Conservation (phyloP, 2,329 filamentous ascomycete species). For the Torrubiella hemipterigena region DNA sequence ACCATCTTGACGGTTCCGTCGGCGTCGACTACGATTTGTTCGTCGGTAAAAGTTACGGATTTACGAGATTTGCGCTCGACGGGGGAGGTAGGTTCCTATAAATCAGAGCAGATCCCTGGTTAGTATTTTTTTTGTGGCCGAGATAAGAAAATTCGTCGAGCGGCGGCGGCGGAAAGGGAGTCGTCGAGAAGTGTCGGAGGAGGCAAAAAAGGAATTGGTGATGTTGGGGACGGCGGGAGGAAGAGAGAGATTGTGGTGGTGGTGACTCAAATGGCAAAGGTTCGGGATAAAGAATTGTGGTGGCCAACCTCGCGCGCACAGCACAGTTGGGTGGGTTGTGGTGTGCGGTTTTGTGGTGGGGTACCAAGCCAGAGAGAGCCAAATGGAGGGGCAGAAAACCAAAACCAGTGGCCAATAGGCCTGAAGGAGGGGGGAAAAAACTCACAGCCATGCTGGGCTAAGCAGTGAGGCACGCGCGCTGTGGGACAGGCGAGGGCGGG, state of each 20-base stretch:
- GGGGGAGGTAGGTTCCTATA: slow-evolving; percentile 10
- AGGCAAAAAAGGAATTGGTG: neutral
- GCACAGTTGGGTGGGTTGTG: no score
- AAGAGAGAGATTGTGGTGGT: neutral
- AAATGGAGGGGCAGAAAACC: no score
- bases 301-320: no score
- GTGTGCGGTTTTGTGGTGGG: no score
- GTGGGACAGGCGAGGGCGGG: no score
- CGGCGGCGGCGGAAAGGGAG: neutral
- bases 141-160: neutral
- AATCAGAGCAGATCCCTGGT: neutral
- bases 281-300: no score
- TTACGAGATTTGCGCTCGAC: slow-evolving; percentile 67
- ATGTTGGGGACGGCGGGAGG: neutral
- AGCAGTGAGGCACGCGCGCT: no score
- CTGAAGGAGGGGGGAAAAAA: no score
- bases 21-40: slow-evolving; percentile 74
- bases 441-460: no score
- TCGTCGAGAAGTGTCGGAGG: neutral
- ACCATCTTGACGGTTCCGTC: slow-evolving; percentile 76
- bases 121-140: neutral
- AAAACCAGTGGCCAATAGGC: no score
- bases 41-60: slow-evolving; percentile 87
- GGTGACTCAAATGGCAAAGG: neutral
- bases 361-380: no score